Conservation (phyloP, 2,329 filamentous ascomycete genomes). For the Metarhizium anisopliae region DNA sequence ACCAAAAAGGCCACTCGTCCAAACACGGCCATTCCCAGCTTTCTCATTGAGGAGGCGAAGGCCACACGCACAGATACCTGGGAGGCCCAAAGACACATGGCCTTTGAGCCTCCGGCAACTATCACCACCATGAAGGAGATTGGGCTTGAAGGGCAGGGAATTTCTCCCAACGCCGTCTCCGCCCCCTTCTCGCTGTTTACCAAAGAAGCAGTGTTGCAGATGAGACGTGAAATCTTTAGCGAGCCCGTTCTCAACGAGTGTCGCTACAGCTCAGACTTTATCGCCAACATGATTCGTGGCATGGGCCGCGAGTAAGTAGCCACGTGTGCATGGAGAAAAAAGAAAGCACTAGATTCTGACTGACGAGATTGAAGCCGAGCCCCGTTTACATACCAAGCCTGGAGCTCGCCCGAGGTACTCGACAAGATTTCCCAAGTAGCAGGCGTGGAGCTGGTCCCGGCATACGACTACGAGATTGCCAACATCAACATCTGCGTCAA, state of each 20-base stretch:
- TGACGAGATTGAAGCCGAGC: slow-evolving; percentile 28
- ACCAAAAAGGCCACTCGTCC: slow-evolving; percentile 19
- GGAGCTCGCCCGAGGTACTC: slow-evolving; percentile 33
- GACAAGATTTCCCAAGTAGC: slow-evolving; percentile 41
- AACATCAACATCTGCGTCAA: slow-evolving; percentile 44
- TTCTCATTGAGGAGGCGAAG: slow-evolving; percentile 17
- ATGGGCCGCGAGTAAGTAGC: slow-evolving; percentile 22
- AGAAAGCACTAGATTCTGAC: too few relatives aligned
- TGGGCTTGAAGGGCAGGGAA: slow-evolving; percentile 45
- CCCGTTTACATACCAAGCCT: slow-evolving; percentile 51
- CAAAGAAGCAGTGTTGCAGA: slow-evolving; percentile 48
- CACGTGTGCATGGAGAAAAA: too few relatives aligned
- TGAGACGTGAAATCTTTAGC: slow-evolving; percentile 53
- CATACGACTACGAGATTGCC: slow-evolving; percentile 47
- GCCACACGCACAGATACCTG: slow-evolving; percentile 27
- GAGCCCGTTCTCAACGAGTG: slow-evolving; percentile 47
- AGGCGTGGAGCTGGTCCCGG: slow-evolving; percentile 44
- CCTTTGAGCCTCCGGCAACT: slow-evolving; percentile 39
- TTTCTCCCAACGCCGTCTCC: slow-evolving; percentile 55
- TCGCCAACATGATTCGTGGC: slow-evolving; percentile 49
- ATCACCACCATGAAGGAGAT: slow-evolving; percentile 54
- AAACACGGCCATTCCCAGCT: slow-evolving; percentile 16
- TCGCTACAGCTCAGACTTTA: slow-evolving; percentile 34
- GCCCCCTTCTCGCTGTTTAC: slow-evolving; percentile 58
- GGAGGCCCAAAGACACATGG: slow-evolving; percentile 45